Evolutionary conservation across 2,329 filamentous ascomycete genomes (phyloP), one percentile per base, ranked within the genome.

Genomic region (Fusarium cicatricum): DNA sequence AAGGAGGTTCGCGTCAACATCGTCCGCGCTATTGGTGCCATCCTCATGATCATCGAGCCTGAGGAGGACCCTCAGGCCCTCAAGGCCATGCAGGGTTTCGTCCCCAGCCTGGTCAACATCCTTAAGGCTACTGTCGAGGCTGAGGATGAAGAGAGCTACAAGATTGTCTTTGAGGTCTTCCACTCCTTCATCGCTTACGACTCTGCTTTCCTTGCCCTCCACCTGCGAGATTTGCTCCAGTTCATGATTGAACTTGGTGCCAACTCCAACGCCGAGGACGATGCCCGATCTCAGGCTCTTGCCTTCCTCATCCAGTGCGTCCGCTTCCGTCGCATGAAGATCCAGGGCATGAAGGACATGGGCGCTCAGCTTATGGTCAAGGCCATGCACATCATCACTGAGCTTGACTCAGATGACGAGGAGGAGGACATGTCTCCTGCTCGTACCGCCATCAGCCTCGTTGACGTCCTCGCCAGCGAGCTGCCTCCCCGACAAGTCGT

Each of bases 81-180:
- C 55, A 84, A 85, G 70, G 81, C 87, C 42, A 90, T 98, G 73
- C 91, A 96, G 75, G 82, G 84, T 62, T 86, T 95, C 51, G 84
- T 98, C 56, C 94, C 95, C 11, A 79, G 86, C 69, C 95, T 98
- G 89, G 94, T 98, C 55, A 85, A 87, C 61, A 91, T 97, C 11
- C 83, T 98, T 64, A 95, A 97, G 82, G 84, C 88, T 60, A 86
- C 90, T 21, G 90, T 98, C 54, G 85, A 92, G 68, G 84, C 85
- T 52, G 85, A 85, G 52, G 90, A 97, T 68, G 93, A 97, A 68
- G 93, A 97, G 72, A 89, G 90, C 73, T 88, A 90, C 67, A 91
- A 94, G 81, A 88, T 94, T 72, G 87, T 92, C 21, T 99, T 98
- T 68, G 95, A 98, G 74, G 92, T 97, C 65, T 97, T 98, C 85